phyloP scores from a whole-genome alignment of 768 basidiomycete genomes.

The Rhodotorula taiwanensis region DNA sequence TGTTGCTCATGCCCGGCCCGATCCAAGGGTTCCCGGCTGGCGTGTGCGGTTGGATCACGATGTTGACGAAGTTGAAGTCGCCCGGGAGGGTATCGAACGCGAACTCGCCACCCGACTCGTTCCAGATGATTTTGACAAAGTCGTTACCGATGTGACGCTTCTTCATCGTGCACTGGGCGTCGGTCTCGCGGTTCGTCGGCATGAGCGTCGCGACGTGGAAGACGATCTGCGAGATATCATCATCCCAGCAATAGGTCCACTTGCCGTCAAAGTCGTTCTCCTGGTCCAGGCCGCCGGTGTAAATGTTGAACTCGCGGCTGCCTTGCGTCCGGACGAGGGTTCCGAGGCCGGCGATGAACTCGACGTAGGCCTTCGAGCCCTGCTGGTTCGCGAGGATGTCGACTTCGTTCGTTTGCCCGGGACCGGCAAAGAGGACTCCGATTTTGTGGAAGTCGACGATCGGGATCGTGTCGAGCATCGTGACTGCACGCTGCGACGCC shows the following conservation, averaged over 20 bases:
- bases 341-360: slow-evolving; percentile 85
- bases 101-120: slow-evolving; percentile 81
- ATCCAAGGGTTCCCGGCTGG: slow-evolving; percentile 74
- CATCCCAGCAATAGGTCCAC: slow-evolving; percentile 99
- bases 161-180: slow-evolving; percentile 71
- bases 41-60: slow-evolving; percentile 90
- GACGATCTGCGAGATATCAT: slow-evolving; percentile 88
- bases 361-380: slow-evolving; percentile 89
- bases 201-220: slow-evolving; percentile 97
- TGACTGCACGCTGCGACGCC: slow-evolving; percentile 56
- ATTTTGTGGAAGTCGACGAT: slow-evolving; percentile 97
- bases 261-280: slow-evolving; percentile 74
- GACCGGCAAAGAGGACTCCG: slow-evolving; percentile 90
- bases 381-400: slow-evolving; percentile 85
- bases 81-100: slow-evolving; percentile 84
- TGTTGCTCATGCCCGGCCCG: slow-evolving; percentile 59
- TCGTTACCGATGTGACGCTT: slow-evolving; percentile 97
- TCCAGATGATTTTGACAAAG: slow-evolving; percentile 92
- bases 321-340: slow-evolving; percentile 78
- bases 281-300: slow-evolving; percentile 82
- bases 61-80: slow-evolving; percentile 94
- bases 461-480: slow-evolving; percentile 70
- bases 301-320: slow-evolving; percentile 67
- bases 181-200: slow-evolving; percentile 62
- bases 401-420: slow-evolving; percentile 72